Conservation (phyloP, 352 stramenopile genomes). For the Phytophthora hybrid region DNA sequence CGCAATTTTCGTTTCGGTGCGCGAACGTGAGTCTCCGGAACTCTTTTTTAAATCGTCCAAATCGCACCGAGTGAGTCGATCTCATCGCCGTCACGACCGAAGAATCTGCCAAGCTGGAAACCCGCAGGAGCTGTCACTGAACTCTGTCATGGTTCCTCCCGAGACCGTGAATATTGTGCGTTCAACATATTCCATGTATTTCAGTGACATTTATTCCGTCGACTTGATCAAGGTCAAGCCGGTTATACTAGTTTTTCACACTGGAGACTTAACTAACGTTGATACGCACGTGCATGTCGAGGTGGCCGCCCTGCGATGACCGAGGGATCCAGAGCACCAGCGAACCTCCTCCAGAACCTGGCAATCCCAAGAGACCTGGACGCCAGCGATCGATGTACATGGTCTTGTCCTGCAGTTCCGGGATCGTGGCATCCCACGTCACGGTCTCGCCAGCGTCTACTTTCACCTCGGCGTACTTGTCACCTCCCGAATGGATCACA, state of each 20-base stretch:
- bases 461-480: conserved; percentile 30
- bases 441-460: conserved; percentile 25
- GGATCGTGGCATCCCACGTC: conserved; percentile 29
- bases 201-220: not conserved
- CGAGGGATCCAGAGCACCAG: conserved; percentile 52
- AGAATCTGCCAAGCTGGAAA: conserved; percentile 24
- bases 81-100: conserved; percentile 16
- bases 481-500: conserved; percentile 28
- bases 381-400: conserved; percentile 36
- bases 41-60: conserved; percentile 27
- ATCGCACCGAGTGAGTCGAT: conserved; percentile 19
- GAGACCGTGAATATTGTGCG: not conserved
- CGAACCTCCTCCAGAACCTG: conserved; percentile 28
- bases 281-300: conserved; percentile 42
- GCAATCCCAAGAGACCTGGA: conserved; percentile 21
- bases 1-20: not conserved
- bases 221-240: not conserved
- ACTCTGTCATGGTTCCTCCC: conserved; percentile 15
- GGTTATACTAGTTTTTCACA: not conserved
- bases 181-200: not conserved
- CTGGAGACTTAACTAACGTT: conserved; percentile 29
- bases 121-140: not conserved
- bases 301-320: conserved; percentile 35
- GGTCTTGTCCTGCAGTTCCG: conserved; percentile 30
- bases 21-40: not conserved